Percentiles rank a stretch among this genome's conserved stretches.
Evolutionary conservation across 1,284 basidiomycete genomes (phyloP).

Genomic region (Laetiporus sulphureus): DNA sequence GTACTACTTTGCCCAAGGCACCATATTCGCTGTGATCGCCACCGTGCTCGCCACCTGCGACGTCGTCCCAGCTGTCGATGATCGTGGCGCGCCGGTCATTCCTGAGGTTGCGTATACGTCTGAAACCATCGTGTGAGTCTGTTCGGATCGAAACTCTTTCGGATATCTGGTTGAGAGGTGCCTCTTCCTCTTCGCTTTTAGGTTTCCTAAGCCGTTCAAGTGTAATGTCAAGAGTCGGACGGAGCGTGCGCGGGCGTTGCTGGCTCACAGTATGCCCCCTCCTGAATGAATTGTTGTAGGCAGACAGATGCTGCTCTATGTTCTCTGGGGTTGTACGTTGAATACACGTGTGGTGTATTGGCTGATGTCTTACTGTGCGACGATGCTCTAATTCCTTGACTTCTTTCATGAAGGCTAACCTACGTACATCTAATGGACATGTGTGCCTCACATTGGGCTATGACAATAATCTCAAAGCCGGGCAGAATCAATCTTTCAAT

Average conservation of each 20-base stretch:
- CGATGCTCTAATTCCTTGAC: too few relatives aligned
- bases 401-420: too few relatives aligned
- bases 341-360: too few relatives aligned
- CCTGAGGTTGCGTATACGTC: background rate
- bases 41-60: background rate
- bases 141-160: background rate
- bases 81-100: background rate
- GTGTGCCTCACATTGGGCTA: too few relatives aligned
- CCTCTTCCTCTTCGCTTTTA: background rate
- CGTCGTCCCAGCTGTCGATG: background rate
- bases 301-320: too few relatives aligned
- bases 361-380: too few relatives aligned
- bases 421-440: too few relatives aligned
- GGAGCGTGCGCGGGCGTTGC: background rate
- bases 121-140: background rate
- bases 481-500: too few relatives aligned
- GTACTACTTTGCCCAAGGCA: background rate
- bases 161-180: background rate
- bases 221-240: background rate
- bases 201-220: background rate
- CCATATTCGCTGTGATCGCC: background rate
- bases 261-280: background rate
- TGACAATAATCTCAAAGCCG: too few relatives aligned
- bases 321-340: too few relatives aligned
- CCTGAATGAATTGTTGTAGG: background rate